phyloP scores from a whole-genome alignment of 345 rosid genomes.

The Nephelium lappaceum region DNA sequence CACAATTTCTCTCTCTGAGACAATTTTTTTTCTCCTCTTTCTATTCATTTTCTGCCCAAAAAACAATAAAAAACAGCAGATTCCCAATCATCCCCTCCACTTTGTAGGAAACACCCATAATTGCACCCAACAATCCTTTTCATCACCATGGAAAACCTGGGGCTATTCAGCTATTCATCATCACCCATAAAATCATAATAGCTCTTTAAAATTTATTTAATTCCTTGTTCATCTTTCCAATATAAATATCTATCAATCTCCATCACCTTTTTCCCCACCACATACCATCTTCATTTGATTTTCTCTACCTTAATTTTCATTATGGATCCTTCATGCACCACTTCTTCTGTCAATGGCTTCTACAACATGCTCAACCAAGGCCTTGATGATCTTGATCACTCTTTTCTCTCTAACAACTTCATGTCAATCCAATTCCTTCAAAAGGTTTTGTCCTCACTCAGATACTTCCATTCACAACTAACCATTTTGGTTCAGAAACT shows the following conservation, averaged over 20 bases:
- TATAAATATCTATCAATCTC: slow-evolving; percentile 48
- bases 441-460: slow-evolving; percentile 41
- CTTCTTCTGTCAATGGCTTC: slow-evolving; percentile 51
- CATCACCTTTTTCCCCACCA: slow-evolving; percentile 31
- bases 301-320: not conserved
- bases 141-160: slow-evolving; percentile 29
- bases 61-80: slow-evolving; percentile 32
- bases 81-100: slow-evolving; percentile 69
- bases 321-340: slow-evolving; percentile 52
- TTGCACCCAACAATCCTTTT: slow-evolving; percentile 49
- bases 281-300: not conserved
- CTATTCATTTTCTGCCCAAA: not conserved
- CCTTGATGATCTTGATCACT: slow-evolving; percentile 49
- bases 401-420: slow-evolving; percentile 40
- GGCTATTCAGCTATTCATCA: slow-evolving; percentile 24
- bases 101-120: slow-evolving; percentile 54
- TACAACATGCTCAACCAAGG: slow-evolving; percentile 42
- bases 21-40: not conserved
- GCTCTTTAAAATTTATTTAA: not conserved
- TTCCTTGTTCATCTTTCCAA: slow-evolving; percentile 7
- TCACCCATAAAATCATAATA: not conserved
- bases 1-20: not conserved
- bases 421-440: slow-evolving; percentile 55
- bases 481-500: slow-evolving; percentile 59
- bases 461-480: slow-evolving; percentile 55